A percentile compares a stretch with the other conserved stretches of the same genome.
Evolutionary conservation across 345 rosid genomes (phyloP).

Genomic region (Sonneratia caseolaris): DNA sequence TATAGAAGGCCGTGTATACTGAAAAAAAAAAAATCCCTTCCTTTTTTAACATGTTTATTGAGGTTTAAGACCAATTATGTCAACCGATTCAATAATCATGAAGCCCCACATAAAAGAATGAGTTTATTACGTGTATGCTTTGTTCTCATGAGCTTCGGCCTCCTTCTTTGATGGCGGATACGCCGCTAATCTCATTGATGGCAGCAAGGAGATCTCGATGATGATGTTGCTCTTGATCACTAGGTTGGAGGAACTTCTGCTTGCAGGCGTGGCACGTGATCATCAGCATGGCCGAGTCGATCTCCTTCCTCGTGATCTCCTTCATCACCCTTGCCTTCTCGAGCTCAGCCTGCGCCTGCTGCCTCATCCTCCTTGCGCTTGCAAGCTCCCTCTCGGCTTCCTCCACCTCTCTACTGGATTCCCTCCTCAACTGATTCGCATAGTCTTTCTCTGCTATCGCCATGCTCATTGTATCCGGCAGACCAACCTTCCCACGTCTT

Average conservation of each 20-base stretch:
- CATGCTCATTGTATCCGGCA: slow-evolving; percentile 29
- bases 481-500: slow-evolving; percentile 2
- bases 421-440: slow-evolving; percentile 56
- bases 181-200: slow-evolving; percentile 16
- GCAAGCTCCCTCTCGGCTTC: slow-evolving; percentile 71
- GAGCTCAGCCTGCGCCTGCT: slow-evolving; percentile 71
- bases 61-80: not conserved
- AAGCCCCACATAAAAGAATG: too few relatives aligned
- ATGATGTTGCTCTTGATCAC: not conserved
- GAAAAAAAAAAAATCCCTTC: too few relatives aligned
- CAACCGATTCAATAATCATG: not conserved
- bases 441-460: slow-evolving; percentile 53
- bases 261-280: slow-evolving; percentile 77
- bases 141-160: slow-evolving; percentile 17
- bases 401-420: slow-evolving; percentile 60
- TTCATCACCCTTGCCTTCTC: slow-evolving; percentile 53
- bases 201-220: not conserved
- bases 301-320: slow-evolving; percentile 55
- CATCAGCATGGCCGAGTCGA: slow-evolving; percentile 49
- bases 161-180: slow-evolving; percentile 37
- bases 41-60: not conserved
- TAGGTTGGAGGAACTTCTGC: slow-evolving; percentile 38
- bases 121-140: slow-evolving; percentile 3
- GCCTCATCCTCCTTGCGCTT: slow-evolving; percentile 66
- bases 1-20: too few relatives aligned